Conservation (phyloP, 140 eudicot genomes). For the Erigeron philadelphicus region DNA sequence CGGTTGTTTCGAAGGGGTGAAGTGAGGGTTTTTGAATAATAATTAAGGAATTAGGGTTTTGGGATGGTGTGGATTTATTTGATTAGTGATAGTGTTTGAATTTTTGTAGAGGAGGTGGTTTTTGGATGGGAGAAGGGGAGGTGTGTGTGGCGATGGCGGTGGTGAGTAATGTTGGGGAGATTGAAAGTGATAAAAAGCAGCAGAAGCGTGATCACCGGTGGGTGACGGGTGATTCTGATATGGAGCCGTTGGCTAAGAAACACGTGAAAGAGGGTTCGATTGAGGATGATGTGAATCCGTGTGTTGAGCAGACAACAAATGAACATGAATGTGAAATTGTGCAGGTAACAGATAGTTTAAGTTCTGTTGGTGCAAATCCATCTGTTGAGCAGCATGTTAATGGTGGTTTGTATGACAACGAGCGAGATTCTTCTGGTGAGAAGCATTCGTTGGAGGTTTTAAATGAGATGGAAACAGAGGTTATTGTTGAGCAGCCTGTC, state of each 20-base stretch:
- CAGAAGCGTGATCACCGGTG: constrained; percentile 38
- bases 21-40: constrained; percentile 20
- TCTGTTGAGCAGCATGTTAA: constrained; percentile 24
- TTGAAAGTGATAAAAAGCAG: constrained; percentile 34
- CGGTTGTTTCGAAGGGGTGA: not conserved
- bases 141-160: constrained; percentile 38
- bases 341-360: constrained; percentile 17
- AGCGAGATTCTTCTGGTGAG: constrained; percentile 24
- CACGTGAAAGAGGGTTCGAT: constrained; percentile 34
- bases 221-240: constrained; percentile 28
- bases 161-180: constrained; percentile 30
- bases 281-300: constrained; percentile 25
- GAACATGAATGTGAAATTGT: constrained; percentile 18
- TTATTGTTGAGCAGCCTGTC: constrained; percentile 22
- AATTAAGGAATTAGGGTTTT: constrained; percentile 26
- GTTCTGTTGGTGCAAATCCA: constrained; percentile 11
- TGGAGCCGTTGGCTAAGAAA: constrained; percentile 40
- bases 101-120: constrained; percentile 20
- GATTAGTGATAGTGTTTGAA: constrained; percentile 21
- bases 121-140: constrained; percentile 49
- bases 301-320: constrained; percentile 15
- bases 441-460: constrained; percentile 20
- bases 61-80: constrained; percentile 12
- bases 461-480: constrained; percentile 29
- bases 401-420: constrained; percentile 8